Base-by-base conservation (phyloP, 805 yeast genomes). In the Saccharomycopsis sp. region DNA sequence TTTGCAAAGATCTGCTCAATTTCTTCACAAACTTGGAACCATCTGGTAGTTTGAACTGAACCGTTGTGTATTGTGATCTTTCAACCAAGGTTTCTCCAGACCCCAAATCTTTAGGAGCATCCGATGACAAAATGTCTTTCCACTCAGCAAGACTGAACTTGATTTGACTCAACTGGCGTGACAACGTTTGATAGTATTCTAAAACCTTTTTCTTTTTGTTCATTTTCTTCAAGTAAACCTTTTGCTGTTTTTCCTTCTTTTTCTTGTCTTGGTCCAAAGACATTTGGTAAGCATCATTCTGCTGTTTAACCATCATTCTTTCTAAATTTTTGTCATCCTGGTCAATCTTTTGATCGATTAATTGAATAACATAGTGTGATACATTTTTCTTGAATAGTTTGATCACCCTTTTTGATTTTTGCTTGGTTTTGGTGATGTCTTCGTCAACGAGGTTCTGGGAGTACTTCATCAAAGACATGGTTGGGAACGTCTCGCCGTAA, bases 211-310 rank as follows among this genome's bases (percentile, higher is more conserved):
- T n/a, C n/a, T n/a, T n/a, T n/a, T n/a, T n/a, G n/a, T n/a, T n/a
- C n/a, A n/a, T n/a, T n/a, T n/a, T 34, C 13, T 25, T 31, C 15
- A 23, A 3, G 4, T 39, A 29, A 17, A 42, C 18, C 6, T n/a
- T 23, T 16, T 48, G 52, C 57, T 33, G 48, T 44, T 36, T 50
- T 42, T 17, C 39, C 52, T 71, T 71, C 52, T 78, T 76, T 31
- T 65, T 50, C 49, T 63, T 67, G 57, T 83, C 92, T 35, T 62
- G 65, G 26, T 68, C 60, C 38, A 82, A 59, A 0, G 86, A 75
- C 46, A 67, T 70, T 49, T 74, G 68, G 52, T 75, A 83, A 15
- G 84, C 85, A 36, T 64, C 61, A 50, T 81, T 86, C 56, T 82
- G 92, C 48, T 74, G 68, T 50, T 73, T 69, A 49, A 75, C 69